phyloP scores from a whole-genome alignment of 768 basidiomycete genomes.

The Termitomyces eurrhizus region DNA sequence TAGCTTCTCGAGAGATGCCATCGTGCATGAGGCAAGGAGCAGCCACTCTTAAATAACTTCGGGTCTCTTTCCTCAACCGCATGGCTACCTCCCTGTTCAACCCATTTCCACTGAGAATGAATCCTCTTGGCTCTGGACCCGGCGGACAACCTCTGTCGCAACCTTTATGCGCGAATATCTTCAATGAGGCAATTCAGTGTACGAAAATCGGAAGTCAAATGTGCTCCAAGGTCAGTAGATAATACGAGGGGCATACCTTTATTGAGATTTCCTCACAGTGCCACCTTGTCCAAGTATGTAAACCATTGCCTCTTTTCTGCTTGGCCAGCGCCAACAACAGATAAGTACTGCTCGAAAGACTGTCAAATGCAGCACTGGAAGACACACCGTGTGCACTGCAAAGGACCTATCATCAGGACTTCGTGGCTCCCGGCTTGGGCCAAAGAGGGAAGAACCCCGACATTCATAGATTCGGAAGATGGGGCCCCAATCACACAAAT shows the following conservation, averaged over 20 bases:
- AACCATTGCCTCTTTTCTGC: too few relatives aligned
- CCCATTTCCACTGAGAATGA: neutral
- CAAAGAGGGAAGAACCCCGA: slow-evolving; percentile 20
- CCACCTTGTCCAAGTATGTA: slow-evolving; percentile 12
- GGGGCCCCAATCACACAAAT: neutral
- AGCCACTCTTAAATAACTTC: neutral
- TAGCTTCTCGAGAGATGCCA: neutral
- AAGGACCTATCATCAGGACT: slow-evolving; percentile 21
- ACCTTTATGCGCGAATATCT: slow-evolving; percentile 23
- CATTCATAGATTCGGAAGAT: slow-evolving; percentile 14
- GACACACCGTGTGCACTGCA: slow-evolving; percentile 24
- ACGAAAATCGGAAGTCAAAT: slow-evolving; percentile 15
- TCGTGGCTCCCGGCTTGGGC: slow-evolving; percentile 30
- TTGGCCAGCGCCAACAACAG: neutral
- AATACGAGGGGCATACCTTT: too few relatives aligned
- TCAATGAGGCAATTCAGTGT: slow-evolving; percentile 5
- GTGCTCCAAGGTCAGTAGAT: slow-evolving; percentile 25
- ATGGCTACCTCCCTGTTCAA: too few relatives aligned
- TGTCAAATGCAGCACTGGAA: slow-evolving; percentile 29
- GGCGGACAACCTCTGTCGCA: slow-evolving; percentile 21
- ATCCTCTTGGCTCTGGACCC: slow-evolving; percentile 21
- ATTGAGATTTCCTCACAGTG: slow-evolving; percentile 6
- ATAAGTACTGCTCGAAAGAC: slow-evolving; percentile 30
- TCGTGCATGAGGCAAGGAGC: neutral
- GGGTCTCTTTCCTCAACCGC: neutral